These are phyloP conservation scores for Fusarium nurragi DNA, from an alignment of 2,329 filamentous ascomycete species.

Conservation along the genomic window DNA sequence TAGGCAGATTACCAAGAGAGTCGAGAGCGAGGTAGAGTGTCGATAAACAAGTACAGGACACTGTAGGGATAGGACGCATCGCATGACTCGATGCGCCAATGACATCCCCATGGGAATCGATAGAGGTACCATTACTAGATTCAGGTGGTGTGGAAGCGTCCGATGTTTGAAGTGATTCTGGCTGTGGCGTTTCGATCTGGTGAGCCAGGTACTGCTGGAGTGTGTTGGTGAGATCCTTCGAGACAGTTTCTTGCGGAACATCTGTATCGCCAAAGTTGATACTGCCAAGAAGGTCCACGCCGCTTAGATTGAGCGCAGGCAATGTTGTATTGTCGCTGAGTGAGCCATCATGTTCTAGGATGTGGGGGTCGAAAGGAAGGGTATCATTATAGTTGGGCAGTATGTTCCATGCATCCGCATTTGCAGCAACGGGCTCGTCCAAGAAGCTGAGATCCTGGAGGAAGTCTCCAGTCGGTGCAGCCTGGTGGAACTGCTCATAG, in stretches of 20 bases:
- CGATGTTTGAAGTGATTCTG: conserved; percentile 18
- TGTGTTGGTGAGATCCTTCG: conserved; percentile 45
- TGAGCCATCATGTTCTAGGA: conserved; percentile 21
- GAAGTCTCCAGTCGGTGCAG: conserved; percentile 21
- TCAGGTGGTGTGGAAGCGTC: conserved; percentile 33
- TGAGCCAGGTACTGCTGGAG: conserved; percentile 41
- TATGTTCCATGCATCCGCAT: conserved; percentile 52
- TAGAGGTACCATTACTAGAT: conserved; percentile 39
- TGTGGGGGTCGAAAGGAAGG: conserved; percentile 28
- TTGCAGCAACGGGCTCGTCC: conserved; percentile 40
- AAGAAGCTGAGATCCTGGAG: conserved; percentile 52
- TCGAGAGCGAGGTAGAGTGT: conserved; percentile 62
- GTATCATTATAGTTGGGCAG: conserved; percentile 43
- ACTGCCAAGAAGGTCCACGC: conserved; percentile 45
- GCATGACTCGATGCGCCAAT: conserved; percentile 4
- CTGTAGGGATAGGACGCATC: conserved; percentile 43
- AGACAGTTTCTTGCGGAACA: conserved; percentile 39
- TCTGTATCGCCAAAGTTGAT: conserved; percentile 49
- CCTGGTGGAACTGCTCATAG: conserved; percentile 13
- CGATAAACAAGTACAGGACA: conserved; percentile 59
- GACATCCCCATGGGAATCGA: conserved; percentile 28
- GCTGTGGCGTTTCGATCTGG: conserved; percentile 30
- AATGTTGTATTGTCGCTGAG: conserved; percentile 12
- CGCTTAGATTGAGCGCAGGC: conserved; percentile 35
- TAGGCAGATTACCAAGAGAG: conserved; percentile 58